phyloP scores from a whole-genome alignment of 2,329 filamentous ascomycete species.

The Colletotrichum plurivorum region DNA sequence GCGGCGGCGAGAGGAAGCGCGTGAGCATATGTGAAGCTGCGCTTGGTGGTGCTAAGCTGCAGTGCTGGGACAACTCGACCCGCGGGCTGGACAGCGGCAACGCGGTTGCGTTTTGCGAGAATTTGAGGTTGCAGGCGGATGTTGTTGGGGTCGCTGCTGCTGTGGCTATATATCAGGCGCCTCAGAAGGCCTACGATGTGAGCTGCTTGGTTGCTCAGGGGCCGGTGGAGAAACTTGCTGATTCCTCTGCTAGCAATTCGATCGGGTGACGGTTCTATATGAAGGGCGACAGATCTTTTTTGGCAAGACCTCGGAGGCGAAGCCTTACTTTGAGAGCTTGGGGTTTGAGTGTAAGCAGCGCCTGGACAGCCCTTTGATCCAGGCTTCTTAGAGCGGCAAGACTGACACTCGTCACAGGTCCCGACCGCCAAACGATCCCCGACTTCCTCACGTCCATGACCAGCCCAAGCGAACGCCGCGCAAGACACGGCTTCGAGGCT shows the following conservation, averaged over 20 bases:
- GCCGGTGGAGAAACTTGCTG: neutral
- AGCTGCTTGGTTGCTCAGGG: neutral
- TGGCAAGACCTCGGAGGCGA: slow-evolving; percentile 69
- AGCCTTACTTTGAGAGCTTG: slow-evolving; percentile 71
- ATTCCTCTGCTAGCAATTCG: slow-evolving; percentile 63
- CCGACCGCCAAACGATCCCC: slow-evolving; percentile 69
- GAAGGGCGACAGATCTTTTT: slow-evolving; percentile 79
- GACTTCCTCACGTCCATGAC: slow-evolving; percentile 81
- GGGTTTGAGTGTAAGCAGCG: slow-evolving; percentile 73
- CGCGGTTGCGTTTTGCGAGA: slow-evolving; percentile 68
- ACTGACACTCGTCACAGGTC: slow-evolving; percentile 52
- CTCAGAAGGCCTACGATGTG: slow-evolving; percentile 39
- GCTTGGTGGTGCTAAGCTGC: slow-evolving; percentile 69
- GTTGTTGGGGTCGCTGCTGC: slow-evolving; percentile 27
- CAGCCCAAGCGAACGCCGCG: slow-evolving; percentile 73
- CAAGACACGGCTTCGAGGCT: slow-evolving; percentile 68
- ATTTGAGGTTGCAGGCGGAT: slow-evolving; percentile 60
- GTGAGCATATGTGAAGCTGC: slow-evolving; percentile 74
- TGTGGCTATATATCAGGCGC: slow-evolving; percentile 40
- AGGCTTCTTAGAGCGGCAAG: neutral
- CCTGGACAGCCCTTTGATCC: slow-evolving; percentile 50
- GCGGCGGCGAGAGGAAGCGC: slow-evolving; percentile 79
- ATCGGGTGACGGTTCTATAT: slow-evolving; percentile 77
- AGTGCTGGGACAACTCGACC: slow-evolving; percentile 80
- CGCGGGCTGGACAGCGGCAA: slow-evolving; percentile 75